Conservation (phyloP, 331 rosid genomes). For the Dryas integrifolia region DNA sequence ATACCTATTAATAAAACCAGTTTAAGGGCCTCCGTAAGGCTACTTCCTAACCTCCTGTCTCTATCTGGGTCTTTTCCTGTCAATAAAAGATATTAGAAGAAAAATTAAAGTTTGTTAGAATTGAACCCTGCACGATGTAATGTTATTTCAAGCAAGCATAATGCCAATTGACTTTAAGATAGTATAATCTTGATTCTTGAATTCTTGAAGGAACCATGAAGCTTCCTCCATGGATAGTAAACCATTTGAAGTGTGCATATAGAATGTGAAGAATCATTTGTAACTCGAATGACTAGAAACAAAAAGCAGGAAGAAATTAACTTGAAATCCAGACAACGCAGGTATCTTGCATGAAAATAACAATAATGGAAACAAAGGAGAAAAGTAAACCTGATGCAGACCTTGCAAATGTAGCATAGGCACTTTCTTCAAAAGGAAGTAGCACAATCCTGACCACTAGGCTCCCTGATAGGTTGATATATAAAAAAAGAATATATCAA, state of each 20-base stretch:
- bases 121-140: constrained; percentile 4
- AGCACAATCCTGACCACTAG: constrained; percentile 88
- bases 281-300: background rate
- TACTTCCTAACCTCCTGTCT: constrained; percentile 54
- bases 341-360: background rate
- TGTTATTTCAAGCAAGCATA: background rate
- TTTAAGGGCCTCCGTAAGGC: constrained; percentile 78
- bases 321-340: background rate
- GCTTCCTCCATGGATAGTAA: background rate
- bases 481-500: constrained; percentile 24
- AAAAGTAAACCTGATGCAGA: constrained; percentile 83
- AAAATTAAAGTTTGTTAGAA: constrained; percentile 8
- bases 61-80: constrained; percentile 71
- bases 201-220: background rate
- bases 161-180: background rate
- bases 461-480: constrained; percentile 65
- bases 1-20: constrained; percentile 85
- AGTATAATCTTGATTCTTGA: background rate
- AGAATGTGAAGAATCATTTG: background rate
- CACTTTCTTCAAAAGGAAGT: constrained; percentile 98
- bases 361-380: constrained; percentile 36
- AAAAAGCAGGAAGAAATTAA: constrained; percentile 11
- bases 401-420: constrained; percentile 88
- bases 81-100: constrained; percentile 22
- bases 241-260: background rate